phyloP scores from a whole-genome alignment of 1,284 basidiomycete species.

The Trametes hirsuta region DNA sequence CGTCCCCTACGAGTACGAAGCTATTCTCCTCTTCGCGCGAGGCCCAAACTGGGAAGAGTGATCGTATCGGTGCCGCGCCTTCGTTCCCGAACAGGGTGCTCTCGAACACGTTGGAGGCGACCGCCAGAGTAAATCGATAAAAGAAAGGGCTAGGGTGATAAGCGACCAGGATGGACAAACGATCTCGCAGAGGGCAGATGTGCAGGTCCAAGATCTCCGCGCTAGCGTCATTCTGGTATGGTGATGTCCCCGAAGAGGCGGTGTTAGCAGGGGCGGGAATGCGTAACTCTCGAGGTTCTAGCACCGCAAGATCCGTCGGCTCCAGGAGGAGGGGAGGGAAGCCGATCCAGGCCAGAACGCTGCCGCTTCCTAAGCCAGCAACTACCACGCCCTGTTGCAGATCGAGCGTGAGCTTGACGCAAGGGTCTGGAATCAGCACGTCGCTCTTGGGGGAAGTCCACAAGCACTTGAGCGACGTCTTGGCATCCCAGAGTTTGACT shows the following conservation, averaged over 20 bases:
- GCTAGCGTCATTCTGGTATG: conserved; percentile 1
- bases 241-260: conserved; percentile 17
- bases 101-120: conserved; percentile 35
- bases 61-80: conserved; percentile 49
- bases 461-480: conserved; percentile 48
- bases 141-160: conserved; percentile 52
- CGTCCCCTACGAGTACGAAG: conserved; percentile 61
- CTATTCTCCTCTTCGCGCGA: conserved; percentile 38
- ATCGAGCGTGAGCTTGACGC: conserved; percentile 50
- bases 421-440: conserved; percentile 48
- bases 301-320: conserved; percentile 8
- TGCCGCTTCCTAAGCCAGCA: conserved; percentile 56
- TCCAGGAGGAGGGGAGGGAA: conserved; percentile 22
- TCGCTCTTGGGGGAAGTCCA: conserved; percentile 59
- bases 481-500: conserved; percentile 74
- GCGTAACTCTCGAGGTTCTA: conserved; percentile 29
- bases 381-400: conserved; percentile 49
- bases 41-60: conserved; percentile 52
- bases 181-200: conserved; percentile 28
- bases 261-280: conserved; percentile 31
- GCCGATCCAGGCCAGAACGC: conserved; percentile 58
- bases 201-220: conserved; percentile 24
- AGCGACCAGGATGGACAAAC: conserved; percentile 43
- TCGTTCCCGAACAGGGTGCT: conserved; percentile 57
- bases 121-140: conserved; percentile 46